phyloP scores from a whole-genome alignment of 2,329 filamentous ascomycete genomes.

The Penicillium freii region DNA sequence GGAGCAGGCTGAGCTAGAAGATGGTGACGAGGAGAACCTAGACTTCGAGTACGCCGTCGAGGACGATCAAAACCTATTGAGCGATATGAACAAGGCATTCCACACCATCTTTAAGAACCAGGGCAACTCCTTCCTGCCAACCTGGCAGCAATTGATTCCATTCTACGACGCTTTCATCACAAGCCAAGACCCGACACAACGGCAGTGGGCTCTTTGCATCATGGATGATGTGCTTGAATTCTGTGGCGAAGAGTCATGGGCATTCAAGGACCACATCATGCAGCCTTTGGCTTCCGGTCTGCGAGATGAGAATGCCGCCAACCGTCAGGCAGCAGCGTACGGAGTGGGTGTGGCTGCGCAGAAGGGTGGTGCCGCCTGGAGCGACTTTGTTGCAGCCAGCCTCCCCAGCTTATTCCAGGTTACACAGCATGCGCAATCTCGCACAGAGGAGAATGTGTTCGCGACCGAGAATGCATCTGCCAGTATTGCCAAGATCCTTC shows the following conservation, averaged over 20 bases:
- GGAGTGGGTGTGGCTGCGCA: conserved; percentile 94
- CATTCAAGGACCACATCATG: conserved; percentile 81
- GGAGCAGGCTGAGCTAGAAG: conserved; percentile 77
- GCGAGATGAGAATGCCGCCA: conserved; percentile 80
- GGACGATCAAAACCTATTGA: conserved; percentile 92
- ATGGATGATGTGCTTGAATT: conserved; percentile 98
- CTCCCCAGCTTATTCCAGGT: conserved; percentile 82
- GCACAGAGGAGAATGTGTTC: conserved; percentile 90
- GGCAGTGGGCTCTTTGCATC: conserved; percentile 98
- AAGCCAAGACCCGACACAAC: conserved; percentile 79
- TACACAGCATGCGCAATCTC: conserved; percentile 74
- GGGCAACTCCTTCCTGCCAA: conserved; percentile 74
- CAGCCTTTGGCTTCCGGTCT: conserved; percentile 84
- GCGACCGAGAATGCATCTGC: conserved; percentile 97
- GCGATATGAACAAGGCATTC: conserved; percentile 99
- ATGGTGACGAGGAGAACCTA: conserved; percentile 85
- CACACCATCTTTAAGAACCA: conserved; percentile 99
- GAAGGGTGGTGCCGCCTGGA: conserved; percentile 82
- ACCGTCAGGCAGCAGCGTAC: conserved; percentile 93
- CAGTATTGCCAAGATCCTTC: conserved; percentile 93
- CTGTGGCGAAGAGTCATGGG: conserved; percentile 83
- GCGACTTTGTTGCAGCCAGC: conserved; percentile 77
- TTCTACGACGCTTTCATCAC: conserved; percentile 85
- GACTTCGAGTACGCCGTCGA: conserved; percentile 89
- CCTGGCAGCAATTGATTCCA: conserved; percentile 81